Conservation (phyloP, 208 protist genomes). For the Crithidia expoeki region DNA sequence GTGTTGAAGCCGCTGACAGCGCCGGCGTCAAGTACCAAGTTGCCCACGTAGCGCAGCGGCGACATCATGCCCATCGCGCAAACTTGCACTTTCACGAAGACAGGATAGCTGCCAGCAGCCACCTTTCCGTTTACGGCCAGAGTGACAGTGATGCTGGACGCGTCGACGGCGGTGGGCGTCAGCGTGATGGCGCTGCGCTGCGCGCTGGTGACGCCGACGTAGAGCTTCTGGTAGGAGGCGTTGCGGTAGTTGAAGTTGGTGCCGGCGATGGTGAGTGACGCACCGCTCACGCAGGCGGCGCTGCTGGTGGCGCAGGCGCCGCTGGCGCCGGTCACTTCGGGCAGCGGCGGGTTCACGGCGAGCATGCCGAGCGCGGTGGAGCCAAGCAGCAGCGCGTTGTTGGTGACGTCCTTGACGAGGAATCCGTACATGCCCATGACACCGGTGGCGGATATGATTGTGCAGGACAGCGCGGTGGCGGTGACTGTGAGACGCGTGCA, state of each 20-base stretch:
- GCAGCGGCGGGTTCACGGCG: slow-evolving; percentile 36
- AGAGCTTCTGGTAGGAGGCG: slow-evolving; percentile 33
- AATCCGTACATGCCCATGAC: slow-evolving; percentile 46
- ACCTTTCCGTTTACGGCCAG: slow-evolving; percentile 16
- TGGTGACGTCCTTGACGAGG: slow-evolving; percentile 32
- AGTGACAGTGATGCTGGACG: slow-evolving; percentile 12
- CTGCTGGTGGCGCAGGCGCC: slow-evolving; percentile 37
- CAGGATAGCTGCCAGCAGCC: slow-evolving; percentile 26
- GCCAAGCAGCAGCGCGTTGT: slow-evolving; percentile 27
- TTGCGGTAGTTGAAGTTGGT: slow-evolving; percentile 37
- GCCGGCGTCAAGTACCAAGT: not conserved
- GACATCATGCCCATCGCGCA: slow-evolving; percentile 34
- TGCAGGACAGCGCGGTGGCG: slow-evolving; percentile 33
- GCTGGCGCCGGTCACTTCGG: slow-evolving; percentile 24
- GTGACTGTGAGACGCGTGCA: slow-evolving; percentile 15
- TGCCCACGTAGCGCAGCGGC: slow-evolving; percentile 23
- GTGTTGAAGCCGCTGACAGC: too few relatives aligned
- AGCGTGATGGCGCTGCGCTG: slow-evolving; percentile 35
- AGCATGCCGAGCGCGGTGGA: slow-evolving; percentile 25
- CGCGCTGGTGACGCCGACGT: slow-evolving; percentile 26
- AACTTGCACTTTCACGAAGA: slow-evolving; percentile 37
- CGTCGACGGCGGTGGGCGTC: slow-evolving; percentile 12
- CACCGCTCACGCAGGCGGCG: slow-evolving; percentile 29
- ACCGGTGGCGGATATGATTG: slow-evolving; percentile 19
- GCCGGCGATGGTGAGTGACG: slow-evolving; percentile 27